phyloP scores from a whole-genome alignment of 1,284 basidiomycete species.

The Leccinum huronense region DNA sequence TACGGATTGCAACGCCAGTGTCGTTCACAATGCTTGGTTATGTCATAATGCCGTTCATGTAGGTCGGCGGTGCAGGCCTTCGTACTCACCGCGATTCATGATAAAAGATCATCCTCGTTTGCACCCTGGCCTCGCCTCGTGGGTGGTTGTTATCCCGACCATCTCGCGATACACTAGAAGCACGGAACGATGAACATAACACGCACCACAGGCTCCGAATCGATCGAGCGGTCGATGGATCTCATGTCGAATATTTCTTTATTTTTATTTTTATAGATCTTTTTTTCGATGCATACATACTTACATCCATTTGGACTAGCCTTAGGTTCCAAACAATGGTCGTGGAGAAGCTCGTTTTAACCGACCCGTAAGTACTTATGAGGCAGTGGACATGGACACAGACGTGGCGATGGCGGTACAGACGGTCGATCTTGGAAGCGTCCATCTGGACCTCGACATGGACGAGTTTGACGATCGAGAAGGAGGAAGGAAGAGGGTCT shows the following conservation, averaged over 20 bases:
- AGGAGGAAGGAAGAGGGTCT: too few relatives aligned
- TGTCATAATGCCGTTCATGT: background rate
- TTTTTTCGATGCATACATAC: too few relatives aligned
- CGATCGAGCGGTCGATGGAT: constrained; percentile 1
- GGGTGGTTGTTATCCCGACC: background rate
- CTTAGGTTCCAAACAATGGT: too few relatives aligned
- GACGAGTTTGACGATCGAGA: too few relatives aligned
- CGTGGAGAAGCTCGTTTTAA: too few relatives aligned
- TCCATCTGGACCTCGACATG: too few relatives aligned
- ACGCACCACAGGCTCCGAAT: background rate
- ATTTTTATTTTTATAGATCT: too few relatives aligned
- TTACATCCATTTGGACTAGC: too few relatives aligned
- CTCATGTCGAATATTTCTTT: background rate
- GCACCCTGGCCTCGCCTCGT: constrained; percentile 8
- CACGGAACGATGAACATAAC: background rate
- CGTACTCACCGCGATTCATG: background rate
- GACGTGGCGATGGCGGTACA: too few relatives aligned
- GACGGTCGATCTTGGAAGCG: too few relatives aligned
- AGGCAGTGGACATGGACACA: too few relatives aligned
- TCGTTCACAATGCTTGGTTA: background rate
- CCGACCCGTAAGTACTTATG: too few relatives aligned
- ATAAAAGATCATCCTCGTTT: constrained; percentile 5
- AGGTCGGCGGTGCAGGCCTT: background rate
- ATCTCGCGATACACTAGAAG: background rate
- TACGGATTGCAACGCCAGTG: background rate